Evolutionary conservation across 73 alveolate genomes (phyloP), one percentile per base, ranked within the genome.

Genomic region (Paramecium sexaurelia): DNA sequence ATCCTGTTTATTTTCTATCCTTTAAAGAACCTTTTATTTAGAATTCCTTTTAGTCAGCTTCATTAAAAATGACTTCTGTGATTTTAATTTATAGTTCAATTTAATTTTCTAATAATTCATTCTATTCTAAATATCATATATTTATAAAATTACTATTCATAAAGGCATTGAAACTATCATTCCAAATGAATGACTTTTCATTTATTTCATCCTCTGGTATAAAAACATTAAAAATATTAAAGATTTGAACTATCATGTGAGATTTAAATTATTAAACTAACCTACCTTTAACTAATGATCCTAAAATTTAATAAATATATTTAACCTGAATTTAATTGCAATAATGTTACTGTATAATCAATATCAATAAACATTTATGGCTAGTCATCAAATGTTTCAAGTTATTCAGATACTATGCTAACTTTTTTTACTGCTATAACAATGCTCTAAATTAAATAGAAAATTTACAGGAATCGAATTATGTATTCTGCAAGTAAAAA

Each of bases 281-380:
- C 24, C 36, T 61, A 7, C 82, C 82, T 61, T 61, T 61, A 22
- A 61, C 82, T 61, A 61, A 32, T 22, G 41, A 26, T 11, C 82
- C 82, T 61, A 61, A 61, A 3, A 61, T 22, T 56, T 47, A 5
- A 47, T 22, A 1, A 61, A 22, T 20, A 51, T n/a, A 15, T 51
- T 47, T 61, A 26, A 61, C 82, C 82, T 61, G 82, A 32, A 22
- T 61, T 24, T 9, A 61, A 32, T 61, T 61, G 17, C 41, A 61
- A 32, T 26, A 61, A 61, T 61, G 82, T 61, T 61, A 61, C 82
- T 61, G 82, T 61, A 61, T 61, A 61, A 22, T 61, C 82, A 61
- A 61, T 61, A 22, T 61, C 82, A 27, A 61, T 27, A 10, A 61
- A 61, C 82, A 61, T 61, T 61, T 61, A 61, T 20, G 82, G 82